Evolutionary conservation across 768 basidiomycete genomes (phyloP).

Genomic region (Gautieria morchelliformis): DNA sequence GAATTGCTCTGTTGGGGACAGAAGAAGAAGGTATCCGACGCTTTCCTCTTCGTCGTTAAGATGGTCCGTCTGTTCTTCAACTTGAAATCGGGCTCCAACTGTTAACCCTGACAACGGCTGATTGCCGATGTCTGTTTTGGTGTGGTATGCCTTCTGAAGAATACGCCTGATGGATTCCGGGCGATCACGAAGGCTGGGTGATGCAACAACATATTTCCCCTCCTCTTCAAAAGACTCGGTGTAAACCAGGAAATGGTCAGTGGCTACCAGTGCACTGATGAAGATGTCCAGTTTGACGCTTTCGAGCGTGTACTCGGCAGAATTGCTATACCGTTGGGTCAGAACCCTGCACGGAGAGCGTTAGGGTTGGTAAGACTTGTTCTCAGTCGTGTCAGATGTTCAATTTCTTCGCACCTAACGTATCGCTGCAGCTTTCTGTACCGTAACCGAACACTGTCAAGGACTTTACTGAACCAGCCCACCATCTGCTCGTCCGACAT

Average conservation of each 20-base stretch:
- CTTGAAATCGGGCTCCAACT: conserved; percentile 22
- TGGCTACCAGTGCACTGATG: conserved; percentile 66
- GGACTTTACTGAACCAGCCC: conserved; percentile 85
- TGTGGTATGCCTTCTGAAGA: conserved; percentile 74
- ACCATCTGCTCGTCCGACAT: conserved; percentile 81
- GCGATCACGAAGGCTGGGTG: conserved; percentile 62
- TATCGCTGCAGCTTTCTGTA: conserved; percentile 93
- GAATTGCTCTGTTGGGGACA: conserved; percentile 81
- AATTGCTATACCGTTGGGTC: conserved; percentile 85
- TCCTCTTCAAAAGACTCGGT: conserved; percentile 79
- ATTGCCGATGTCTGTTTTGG: conserved; percentile 39
- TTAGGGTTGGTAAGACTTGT: not conserved
- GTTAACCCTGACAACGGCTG: conserved; percentile 40
- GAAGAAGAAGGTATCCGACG: conserved; percentile 68
- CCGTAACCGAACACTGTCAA: conserved; percentile 84
- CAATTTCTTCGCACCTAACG: conserved; percentile 48
- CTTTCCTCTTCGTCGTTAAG: conserved; percentile 42
- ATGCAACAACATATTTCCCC: conserved; percentile 87
- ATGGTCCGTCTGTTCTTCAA: conserved; percentile 22
- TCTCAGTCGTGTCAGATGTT: not conserved
- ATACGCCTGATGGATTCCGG: conserved; percentile 72
- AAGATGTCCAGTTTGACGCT: conserved; percentile 67
- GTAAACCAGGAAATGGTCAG: conserved; percentile 91
- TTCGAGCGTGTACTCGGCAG: conserved; percentile 82
- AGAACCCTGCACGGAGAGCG: conserved; percentile 36